These are phyloP conservation scores for Sarocladiaceae sp. DNA, from an alignment of 2,329 filamentous ascomycete genomes.

Conservation along the genomic window DNA sequence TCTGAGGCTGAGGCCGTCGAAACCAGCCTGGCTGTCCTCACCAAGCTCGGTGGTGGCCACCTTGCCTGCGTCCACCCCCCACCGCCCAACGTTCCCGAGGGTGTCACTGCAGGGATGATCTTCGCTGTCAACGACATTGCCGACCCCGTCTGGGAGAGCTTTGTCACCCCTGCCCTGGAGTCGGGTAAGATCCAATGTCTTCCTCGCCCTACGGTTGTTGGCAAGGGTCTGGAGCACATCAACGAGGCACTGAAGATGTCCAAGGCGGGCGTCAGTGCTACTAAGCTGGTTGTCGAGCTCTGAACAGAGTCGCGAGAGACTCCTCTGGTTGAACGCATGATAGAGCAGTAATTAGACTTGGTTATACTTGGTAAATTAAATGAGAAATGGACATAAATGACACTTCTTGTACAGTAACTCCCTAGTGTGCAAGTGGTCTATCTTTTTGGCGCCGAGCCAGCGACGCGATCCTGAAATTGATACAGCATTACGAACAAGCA, in stretches of 20 bases:
- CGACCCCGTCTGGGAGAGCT: slow-evolving; percentile 18
- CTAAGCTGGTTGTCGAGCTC: slow-evolving; percentile 20
- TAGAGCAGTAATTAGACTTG: too few relatives aligned
- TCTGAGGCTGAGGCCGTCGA: slow-evolving; percentile 17
- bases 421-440: too few relatives aligned
- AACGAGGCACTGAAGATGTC: slow-evolving; percentile 17
- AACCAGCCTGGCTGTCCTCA: slow-evolving; percentile 16
- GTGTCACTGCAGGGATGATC: slow-evolving; percentile 26
- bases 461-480: too few relatives aligned
- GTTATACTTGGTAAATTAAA: too few relatives aligned
- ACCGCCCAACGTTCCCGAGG: slow-evolving; percentile 22
- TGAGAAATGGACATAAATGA: too few relatives aligned
- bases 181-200: slow-evolving; percentile 16
- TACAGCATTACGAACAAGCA: too few relatives aligned
- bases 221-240: slow-evolving; percentile 18
- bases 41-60: slow-evolving; percentile 24
- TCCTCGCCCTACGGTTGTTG: slow-evolving; percentile 17
- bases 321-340: too few relatives aligned
- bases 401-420: too few relatives aligned
- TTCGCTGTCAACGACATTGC: slow-evolving; percentile 22
- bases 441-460: too few relatives aligned
- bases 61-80: slow-evolving; percentile 29
- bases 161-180: slow-evolving; percentile 17
- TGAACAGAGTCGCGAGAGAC: too few relatives aligned
- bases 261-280: slow-evolving; percentile 19